These are phyloP conservation scores for Lachnellula occidentalis DNA, from an alignment of 2,329 filamentous ascomycete genomes.

Conservation along the genomic window DNA sequence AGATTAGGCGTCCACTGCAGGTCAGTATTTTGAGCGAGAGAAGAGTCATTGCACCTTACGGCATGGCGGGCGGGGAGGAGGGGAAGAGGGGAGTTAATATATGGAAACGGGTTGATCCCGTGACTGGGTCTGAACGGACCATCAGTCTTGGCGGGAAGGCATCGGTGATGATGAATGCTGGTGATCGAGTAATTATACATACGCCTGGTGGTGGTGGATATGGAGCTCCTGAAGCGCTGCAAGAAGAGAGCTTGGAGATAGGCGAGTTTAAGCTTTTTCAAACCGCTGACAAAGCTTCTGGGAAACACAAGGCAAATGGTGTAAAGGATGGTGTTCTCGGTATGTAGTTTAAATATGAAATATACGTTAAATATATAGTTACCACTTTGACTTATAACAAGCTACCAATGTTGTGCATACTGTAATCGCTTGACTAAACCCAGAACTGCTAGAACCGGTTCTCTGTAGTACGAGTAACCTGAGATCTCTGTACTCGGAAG, in stretches of 20 bases:
- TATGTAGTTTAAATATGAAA: neutral
- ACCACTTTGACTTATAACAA: too few relatives aligned
- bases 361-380: too few relatives aligned
- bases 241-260: neutral
- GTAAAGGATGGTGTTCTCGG: neutral
- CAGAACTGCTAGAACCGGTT: too few relatives aligned
- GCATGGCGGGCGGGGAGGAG: conserved; percentile 73
- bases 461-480: too few relatives aligned
- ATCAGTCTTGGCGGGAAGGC: conserved; percentile 22
- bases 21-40: conserved; percentile 49
- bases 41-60: conserved; percentile 72
- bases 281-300: neutral
- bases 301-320: neutral
- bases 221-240: neutral
- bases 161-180: conserved; percentile 15
- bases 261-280: neutral
- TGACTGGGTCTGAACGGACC: conserved; percentile 34
- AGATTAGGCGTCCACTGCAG: conserved; percentile 49
- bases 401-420: too few relatives aligned
- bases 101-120: conserved; percentile 54
- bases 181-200: conserved; percentile 19
- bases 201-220: conserved; percentile 20
- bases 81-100: conserved; percentile 73
- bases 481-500: too few relatives aligned
- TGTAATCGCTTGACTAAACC: too few relatives aligned